phyloP scores from a whole-genome alignment of 331 rosid genomes.

The Rhamnella rubrinervis region DNA sequence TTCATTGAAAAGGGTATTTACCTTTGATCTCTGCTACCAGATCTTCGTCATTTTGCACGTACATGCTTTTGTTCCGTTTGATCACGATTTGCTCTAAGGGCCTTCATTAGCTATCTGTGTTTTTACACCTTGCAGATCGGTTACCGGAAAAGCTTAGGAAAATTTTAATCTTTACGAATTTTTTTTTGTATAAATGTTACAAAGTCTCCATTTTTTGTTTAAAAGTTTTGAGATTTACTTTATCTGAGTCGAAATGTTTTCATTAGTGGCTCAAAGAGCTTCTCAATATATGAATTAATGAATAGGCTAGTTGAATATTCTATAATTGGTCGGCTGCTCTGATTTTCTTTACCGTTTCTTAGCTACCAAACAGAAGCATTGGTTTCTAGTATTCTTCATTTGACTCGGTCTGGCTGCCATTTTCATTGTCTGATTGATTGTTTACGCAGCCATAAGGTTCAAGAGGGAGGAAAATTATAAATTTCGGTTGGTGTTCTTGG shows the following conservation, averaged over 20 bases:
- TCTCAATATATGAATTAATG: not conserved
- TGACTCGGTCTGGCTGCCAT: conserved; percentile 10
- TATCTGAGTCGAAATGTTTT: not conserved
- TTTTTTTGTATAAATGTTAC: conserved; percentile 3
- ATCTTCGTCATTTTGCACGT: conserved; percentile 17
- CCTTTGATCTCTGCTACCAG: conserved; percentile 23
- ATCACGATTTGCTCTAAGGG: not conserved
- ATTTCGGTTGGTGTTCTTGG: conserved; percentile 34
- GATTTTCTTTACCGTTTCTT: conserved; percentile 2
- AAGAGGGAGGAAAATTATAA: not conserved
- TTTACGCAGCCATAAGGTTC: conserved; percentile 20
- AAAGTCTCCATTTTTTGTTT: not conserved
- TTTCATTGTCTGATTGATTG: not conserved
- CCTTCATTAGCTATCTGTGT: conserved; percentile 6
- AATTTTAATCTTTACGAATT: not conserved
- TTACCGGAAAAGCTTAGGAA: conserved; percentile 8
- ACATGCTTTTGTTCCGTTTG: not conserved
- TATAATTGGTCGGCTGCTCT: not conserved
- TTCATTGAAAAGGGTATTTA: conserved; percentile 38
- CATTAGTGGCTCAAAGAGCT: too few species aligned
- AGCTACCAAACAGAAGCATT: conserved; percentile 15
- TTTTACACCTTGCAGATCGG: conserved; percentile 12
- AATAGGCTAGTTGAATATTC: not conserved
- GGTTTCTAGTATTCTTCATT: not conserved
- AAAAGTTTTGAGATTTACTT: not conserved